Base-by-base conservation (phyloP, 2,329 filamentous ascomycete species). In the Claviceps humidiphila region DNA sequence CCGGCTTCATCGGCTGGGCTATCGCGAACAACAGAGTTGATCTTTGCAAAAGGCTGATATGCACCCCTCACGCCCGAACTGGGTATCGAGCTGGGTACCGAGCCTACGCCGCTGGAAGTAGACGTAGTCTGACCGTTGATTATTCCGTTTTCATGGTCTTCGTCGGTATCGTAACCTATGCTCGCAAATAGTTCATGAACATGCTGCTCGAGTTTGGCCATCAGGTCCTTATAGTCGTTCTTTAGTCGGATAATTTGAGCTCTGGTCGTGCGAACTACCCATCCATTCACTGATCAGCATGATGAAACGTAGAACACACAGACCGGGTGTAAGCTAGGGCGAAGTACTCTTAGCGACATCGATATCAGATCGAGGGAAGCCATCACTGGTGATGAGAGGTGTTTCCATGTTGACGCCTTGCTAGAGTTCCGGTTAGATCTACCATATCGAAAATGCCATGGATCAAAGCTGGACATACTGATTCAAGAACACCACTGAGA, bases 401-500 rank as follows among this genome's bases (percentile, higher is more conserved):
- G 93, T 96, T 61, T 85, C 84, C 93, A 98, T 98, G 61, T 86
- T 84, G 51, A 95, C 91, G 45, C 85, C 83, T 73, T 97, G 91
- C 90, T 96, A 61, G 24, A 39, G 11, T 6, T 42, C 14, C 14
- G 9, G 51, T 68, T 46, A 68, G 63, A 30, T 51, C 22, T 7
- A 9, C 8, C 16, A 16, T 5, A 9, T 2, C 8, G 30, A 34
- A 34, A 34, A 34, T 34, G 30, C 30, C 30, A 34, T 34, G 30
- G 9, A 3, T 6, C 17, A 13, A 8, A 40, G 26, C n/a, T 20
- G 11, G 52, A 66, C 79, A 61, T 71, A 95, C 90, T 58, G 89
- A 93, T 58, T 89, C 87, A n/a, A 98, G 78, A 14, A 97, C 88
- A 51, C 83, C 77, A 55, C 90, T 83, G 8, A 97, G 75, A 14